These are phyloP conservation scores for Teratosphaeria gauchensis DNA, from an alignment of 2,329 filamentous ascomycete genomes.

Conservation along the genomic window DNA sequence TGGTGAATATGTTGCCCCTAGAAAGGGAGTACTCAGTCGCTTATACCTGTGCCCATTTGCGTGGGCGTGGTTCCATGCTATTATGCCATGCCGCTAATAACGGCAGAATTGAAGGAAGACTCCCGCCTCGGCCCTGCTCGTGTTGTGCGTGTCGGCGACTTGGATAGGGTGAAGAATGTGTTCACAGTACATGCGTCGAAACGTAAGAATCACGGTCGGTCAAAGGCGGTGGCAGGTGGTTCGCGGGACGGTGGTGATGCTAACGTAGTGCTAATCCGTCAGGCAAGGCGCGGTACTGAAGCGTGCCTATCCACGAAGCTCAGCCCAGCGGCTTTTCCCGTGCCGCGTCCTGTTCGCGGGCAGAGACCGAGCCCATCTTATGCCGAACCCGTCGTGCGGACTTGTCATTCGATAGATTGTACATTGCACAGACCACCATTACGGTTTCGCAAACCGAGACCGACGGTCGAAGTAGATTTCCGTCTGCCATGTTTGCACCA, in stretches of 20 bases:
- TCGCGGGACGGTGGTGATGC: neutral
- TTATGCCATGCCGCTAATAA: neutral
- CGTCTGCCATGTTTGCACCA: slow-evolving; percentile 19
- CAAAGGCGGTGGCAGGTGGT: neutral
- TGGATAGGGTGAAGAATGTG: neutral
- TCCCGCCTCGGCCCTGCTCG: neutral
- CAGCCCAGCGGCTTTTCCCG: too few relatives aligned
- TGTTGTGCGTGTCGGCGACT: neutral
- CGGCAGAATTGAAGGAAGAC: neutral
- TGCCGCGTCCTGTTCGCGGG: too few relatives aligned
- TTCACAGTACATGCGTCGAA: neutral
- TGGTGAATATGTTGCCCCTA: neutral
- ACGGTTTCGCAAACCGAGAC: neutral
- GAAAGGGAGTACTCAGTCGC: neutral
- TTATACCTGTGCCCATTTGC: neutral
- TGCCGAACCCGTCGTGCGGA: neutral
- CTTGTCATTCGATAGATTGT: neutral
- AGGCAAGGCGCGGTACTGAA: too few relatives aligned
- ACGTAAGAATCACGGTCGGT: neutral
- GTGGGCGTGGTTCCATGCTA: neutral
- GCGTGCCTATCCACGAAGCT: too few relatives aligned
- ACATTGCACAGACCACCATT: neutral
- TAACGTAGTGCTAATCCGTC: neutral
- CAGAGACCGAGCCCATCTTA: too few relatives aligned
- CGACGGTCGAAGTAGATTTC: neutral